Evolutionary conservation across 495 filamentous ascomycete species (phyloP).

Genomic region (Penicillium malachiteum): DNA sequence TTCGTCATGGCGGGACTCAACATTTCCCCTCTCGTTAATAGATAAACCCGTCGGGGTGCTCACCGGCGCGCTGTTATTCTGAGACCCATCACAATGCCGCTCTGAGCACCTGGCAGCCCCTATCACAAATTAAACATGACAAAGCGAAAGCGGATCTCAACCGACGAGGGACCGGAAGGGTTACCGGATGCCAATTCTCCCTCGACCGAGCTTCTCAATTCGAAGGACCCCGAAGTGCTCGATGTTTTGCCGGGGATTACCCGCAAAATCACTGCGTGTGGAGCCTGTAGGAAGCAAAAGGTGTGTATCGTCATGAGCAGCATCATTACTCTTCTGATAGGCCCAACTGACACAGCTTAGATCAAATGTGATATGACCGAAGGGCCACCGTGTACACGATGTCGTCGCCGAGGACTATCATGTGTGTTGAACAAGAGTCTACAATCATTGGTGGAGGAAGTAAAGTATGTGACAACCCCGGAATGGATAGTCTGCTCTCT

Average conservation of each 20-base stretch:
- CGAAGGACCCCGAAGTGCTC: slow-evolving; percentile 13
- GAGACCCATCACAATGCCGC: neutral
- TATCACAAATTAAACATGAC: slow-evolving; percentile 4
- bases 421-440: slow-evolving; percentile 47
- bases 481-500: no score
- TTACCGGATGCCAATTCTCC: slow-evolving; percentile 14
- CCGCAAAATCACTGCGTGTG: slow-evolving; percentile 47
- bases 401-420: slow-evolving; percentile 36
- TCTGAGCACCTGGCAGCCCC: neutral
- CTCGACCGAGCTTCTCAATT: neutral
- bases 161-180: slow-evolving; percentile 17
- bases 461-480: slow-evolving; percentile 16
- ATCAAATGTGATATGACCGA: slow-evolving; percentile 47
- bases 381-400: slow-evolving; percentile 40
- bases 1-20: slow-evolving; percentile 4
- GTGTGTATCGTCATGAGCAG: slow-evolving; percentile 9
- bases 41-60: slow-evolving; percentile 19
- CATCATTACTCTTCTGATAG: slow-evolving; percentile 6
- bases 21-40: slow-evolving; percentile 9
- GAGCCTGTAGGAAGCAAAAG: slow-evolving; percentile 46
- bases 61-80: slow-evolving; percentile 9
- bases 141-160: slow-evolving; percentile 16
- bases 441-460: slow-evolving; percentile 42
- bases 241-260: slow-evolving; percentile 38
- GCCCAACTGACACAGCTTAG: slow-evolving; percentile 16